These are phyloP conservation scores for Naganishia onofrii DNA, from an alignment of 768 basidiomycete species.

Conservation along the genomic window DNA sequence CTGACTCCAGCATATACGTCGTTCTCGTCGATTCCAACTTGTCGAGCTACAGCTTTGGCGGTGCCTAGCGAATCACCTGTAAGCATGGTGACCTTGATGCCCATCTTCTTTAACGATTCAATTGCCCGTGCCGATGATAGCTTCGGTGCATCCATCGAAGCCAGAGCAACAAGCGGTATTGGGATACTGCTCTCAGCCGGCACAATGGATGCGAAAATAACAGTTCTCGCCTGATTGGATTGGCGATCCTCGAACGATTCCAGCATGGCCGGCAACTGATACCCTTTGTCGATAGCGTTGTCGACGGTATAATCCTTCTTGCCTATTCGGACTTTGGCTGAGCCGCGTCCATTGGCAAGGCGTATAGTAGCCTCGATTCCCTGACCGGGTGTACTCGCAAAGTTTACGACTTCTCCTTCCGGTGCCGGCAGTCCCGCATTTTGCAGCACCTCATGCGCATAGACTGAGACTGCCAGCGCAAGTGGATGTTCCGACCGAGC, in stretches of 20 bases:
- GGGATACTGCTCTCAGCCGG: constrained; percentile 32
- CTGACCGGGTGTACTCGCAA: constrained; percentile 84
- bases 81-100: constrained; percentile 87
- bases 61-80: constrained; percentile 87
- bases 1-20: constrained; percentile 89
- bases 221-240: constrained; percentile 69
- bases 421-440: constrained; percentile 54
- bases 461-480: constrained; percentile 82
- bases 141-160: constrained; percentile 83
- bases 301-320: constrained; percentile 64
- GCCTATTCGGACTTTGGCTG: constrained; percentile 61
- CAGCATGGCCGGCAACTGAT: constrained; percentile 61
- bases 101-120: constrained; percentile 76
- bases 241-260: constrained; percentile 68
- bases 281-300: constrained; percentile 29
- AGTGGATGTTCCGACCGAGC: constrained; percentile 93
- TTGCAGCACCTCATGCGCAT: constrained; percentile 58
- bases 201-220: constrained; percentile 76
- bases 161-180: constrained; percentile 65
- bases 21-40: constrained; percentile 79
- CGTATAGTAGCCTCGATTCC: constrained; percentile 73
- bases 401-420: constrained; percentile 64
- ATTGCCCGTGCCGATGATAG: constrained; percentile 80
- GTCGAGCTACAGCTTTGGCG: constrained; percentile 79
- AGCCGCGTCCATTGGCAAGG: constrained; percentile 53